Evolutionary conservation across 164 flowering plant genomes (phyloP).

Genomic region (Saururus chinensis): DNA sequence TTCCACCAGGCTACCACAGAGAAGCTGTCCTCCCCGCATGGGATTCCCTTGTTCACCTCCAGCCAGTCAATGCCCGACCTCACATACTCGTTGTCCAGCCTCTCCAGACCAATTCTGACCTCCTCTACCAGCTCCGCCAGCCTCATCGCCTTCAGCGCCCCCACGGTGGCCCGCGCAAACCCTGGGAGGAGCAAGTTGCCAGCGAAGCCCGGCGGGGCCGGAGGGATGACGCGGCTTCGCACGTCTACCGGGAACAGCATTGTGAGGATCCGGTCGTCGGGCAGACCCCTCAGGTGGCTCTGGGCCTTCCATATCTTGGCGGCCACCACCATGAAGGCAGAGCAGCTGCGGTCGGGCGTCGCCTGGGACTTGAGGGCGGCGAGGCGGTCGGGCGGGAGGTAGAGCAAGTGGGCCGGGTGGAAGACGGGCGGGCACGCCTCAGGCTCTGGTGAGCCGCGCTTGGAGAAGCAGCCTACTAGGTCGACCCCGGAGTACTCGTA

Average conservation of each 20-base stretch:
- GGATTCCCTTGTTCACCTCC: slow-evolving; percentile 44
- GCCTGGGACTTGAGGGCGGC: background rate
- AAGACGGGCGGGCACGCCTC: background rate
- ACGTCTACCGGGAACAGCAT: slow-evolving; percentile 56
- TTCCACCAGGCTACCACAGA: slow-evolving; percentile 68
- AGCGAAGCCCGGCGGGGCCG: slow-evolving; percentile 33
- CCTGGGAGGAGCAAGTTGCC: slow-evolving; percentile 54
- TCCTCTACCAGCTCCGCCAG: slow-evolving; percentile 29
- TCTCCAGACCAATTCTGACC: slow-evolving; percentile 33
- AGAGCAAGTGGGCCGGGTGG: background rate
- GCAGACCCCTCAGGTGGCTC: slow-evolving; percentile 7
- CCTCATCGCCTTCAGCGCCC: slow-evolving; percentile 28
- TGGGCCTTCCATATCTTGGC: slow-evolving; percentile 63
- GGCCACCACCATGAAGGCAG: slow-evolving; percentile 36
- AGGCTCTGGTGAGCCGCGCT: background rate
- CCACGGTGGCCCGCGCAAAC: slow-evolving; percentile 32
- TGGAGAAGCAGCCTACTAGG: background rate
- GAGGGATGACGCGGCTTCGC: slow-evolving; percentile 39
- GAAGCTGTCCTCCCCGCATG: slow-evolving; percentile 39
- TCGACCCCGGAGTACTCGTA: slow-evolving; percentile 19
- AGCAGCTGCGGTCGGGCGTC: background rate
- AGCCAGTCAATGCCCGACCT: slow-evolving; percentile 65
- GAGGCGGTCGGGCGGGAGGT: background rate
- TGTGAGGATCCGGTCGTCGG: slow-evolving; percentile 21
- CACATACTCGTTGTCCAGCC: slow-evolving; percentile 58